Base-by-base conservation (phyloP, 768 basidiomycete genomes). In the Mycena indigotica region DNA sequence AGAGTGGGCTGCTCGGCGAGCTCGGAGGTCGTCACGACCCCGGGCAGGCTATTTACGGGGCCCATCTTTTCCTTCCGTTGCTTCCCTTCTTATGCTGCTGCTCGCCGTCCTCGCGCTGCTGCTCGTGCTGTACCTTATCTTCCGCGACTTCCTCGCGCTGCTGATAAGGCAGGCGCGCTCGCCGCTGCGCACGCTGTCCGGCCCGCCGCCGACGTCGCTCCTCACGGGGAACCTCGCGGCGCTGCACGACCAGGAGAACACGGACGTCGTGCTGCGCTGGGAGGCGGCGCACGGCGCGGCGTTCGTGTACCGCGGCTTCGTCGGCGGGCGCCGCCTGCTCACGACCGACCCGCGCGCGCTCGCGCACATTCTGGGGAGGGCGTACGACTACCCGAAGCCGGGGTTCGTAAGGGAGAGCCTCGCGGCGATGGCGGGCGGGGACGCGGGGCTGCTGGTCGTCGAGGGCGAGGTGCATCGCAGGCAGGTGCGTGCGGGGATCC, bases 311-410 rank as follows among this genome's bases (percentile, higher is more conserved):
- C 75, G 75, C 44, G 80, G 81, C 51, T 84, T 83, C 70, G 65
- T 82, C 53, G 75, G 78, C 30, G 81, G 79, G 2, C 74, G 75
- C 46, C 73, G 87, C 23, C 74, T 88, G 56, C 74, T 85, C 70
- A 85, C 84, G 5, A 80, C 79, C 48, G 87, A 88, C 70, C 80
- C 82, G 3, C 68, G 73, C 19, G 85, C 86, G 1, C 67, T 88
- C 35, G 73, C 78, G 3, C 80, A 87, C 55, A 83, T 90, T 44
- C 78, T 89, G 48, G 70, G 74, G 8, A 76, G 80, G 51, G 75
- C 83, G 0, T 82, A 86, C 58, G 74, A 81, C 55, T 85, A 82
- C 64, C 84, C 82, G 26, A 88, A 89, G 68, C 85, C 86, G 2
- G 78, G 82, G 56, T 83, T 84, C 58, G 74, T 85, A 16, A 69